Evolutionary conservation across 164 flowering plant species (phyloP).

Genomic region (Annona cherimola): DNA sequence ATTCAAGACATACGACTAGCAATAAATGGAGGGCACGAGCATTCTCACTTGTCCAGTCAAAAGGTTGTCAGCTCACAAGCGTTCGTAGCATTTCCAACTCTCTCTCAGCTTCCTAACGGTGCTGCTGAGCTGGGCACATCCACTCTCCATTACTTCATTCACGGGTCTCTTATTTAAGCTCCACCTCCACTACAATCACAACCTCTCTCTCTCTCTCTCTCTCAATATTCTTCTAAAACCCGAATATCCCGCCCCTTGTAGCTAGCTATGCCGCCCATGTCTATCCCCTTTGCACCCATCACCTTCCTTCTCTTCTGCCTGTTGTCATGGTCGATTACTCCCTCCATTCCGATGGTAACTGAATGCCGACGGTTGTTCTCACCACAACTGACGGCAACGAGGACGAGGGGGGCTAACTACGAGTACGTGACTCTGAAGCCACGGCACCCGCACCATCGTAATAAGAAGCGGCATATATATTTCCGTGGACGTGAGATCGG

Average conservation of each 20-base stretch:
- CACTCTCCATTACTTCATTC: background rate
- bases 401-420: background rate
- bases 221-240: background rate
- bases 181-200: background rate
- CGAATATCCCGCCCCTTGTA: background rate
- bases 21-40: slow-evolving; percentile 19
- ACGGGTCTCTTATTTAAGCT: background rate
- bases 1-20: background rate
- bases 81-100: slow-evolving; percentile 8
- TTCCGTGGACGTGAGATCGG: slow-evolving; percentile 30
- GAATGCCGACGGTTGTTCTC: slow-evolving; percentile 17
- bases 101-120: background rate
- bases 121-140: background rate
- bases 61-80: slow-evolving; percentile 4
- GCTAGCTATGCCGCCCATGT: slow-evolving; percentile 12
- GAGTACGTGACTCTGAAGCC: slow-evolving; percentile 19
- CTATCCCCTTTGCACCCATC: slow-evolving; percentile 7
- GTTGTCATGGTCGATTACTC: slow-evolving; percentile 1
- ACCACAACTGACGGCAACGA: background rate
- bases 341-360: background rate
- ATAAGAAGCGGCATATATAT: slow-evolving; percentile 18
- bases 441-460: background rate
- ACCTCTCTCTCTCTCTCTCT: too few species aligned
- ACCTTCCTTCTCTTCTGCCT: slow-evolving; percentile 22
- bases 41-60: slow-evolving; percentile 15